Base-by-base conservation (phyloP, 257 asterid species). In the Phtheirospermum japonicum region DNA sequence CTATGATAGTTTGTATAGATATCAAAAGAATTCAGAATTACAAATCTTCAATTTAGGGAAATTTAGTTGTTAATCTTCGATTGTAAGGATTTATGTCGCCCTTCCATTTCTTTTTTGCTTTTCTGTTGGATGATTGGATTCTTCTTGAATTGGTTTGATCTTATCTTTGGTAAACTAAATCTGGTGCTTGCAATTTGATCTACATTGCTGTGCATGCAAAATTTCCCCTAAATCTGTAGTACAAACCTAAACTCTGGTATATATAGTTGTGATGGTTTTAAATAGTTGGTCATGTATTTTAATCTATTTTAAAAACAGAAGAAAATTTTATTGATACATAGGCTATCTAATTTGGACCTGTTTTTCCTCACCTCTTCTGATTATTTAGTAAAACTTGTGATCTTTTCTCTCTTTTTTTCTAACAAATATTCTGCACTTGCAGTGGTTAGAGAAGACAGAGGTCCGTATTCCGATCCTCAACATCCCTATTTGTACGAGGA, bases 381-480 rank as follows among this genome's bases (percentile, higher is more conserved):
- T 70, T 60, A 28, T 31, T 65, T 55, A 32, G 43, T 60, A 14
- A 16, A 26, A 26, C 12, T 20, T 13, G 16, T 49, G 45, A 54
- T 18, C 32, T 63, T 20, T 61, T 16, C 43, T 57, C 19, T n/a
- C 34, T 69, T 46, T 16, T 32, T 60, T 66, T 9, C 57, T 23
- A 7, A 52, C 5, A 13, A 18, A 45, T 54, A 34, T 14, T 69
- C 61, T 60, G 30, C 7, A 12, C 63, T 52, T 63, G 62, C 80
- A 93, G 99, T 89, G 97, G 88, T 93, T 61, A 79, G 99, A 76
- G 99, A 93, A 75, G 82, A 86, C 54, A 63, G 78, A 13, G 99
- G 99, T 63, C 99, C 99, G 40, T 93, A 85, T 78, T 64, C 77
- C 39, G 99, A 93, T 82, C 99, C 99, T 69, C 99, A 93, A 67